Evolutionary conservation across 2,329 filamentous ascomycete genomes (phyloP).

Genomic region (Colletotrichum orchidophilum): DNA sequence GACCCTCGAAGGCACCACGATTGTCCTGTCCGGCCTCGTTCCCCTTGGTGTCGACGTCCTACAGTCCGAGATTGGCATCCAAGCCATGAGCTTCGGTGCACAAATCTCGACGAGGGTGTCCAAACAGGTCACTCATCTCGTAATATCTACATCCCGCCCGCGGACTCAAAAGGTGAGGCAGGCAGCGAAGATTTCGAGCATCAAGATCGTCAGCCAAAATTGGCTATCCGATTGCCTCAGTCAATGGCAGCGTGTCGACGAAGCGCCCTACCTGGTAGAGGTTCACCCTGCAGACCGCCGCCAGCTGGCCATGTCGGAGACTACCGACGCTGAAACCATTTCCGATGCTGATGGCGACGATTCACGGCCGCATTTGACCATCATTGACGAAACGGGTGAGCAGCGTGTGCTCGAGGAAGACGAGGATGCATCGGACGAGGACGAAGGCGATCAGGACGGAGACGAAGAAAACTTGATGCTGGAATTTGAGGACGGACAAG

Average conservation of each 20-base stretch:
- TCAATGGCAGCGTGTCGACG: constrained; percentile 83
- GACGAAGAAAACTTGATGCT: constrained; percentile 60
- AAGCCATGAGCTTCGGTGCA: constrained; percentile 88
- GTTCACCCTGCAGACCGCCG: constrained; percentile 74
- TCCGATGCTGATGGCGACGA: constrained; percentile 37
- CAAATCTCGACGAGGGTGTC: constrained; percentile 65
- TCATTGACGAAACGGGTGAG: constrained; percentile 54
- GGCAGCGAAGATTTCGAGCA: constrained; percentile 79
- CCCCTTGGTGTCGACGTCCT: constrained; percentile 83
- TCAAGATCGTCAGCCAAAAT: constrained; percentile 91
- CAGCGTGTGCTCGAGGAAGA: constrained; percentile 49
- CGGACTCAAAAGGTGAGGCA: constrained; percentile 92
- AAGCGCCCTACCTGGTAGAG: constrained; percentile 80
- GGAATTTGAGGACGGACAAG: constrained; percentile 56
- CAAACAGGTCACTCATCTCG: constrained; percentile 75
- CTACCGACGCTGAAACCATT: constrained; percentile 35
- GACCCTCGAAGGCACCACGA: constrained; percentile 77
- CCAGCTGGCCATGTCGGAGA: constrained; percentile 42
- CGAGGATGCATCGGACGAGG: constrained; percentile 45
- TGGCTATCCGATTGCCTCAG: constrained; percentile 90
- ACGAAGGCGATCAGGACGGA: constrained; percentile 45
- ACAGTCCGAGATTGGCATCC: constrained; percentile 85
- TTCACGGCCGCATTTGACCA: constrained; percentile 56
- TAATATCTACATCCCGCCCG: constrained; percentile 74
- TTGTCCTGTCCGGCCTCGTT: constrained; percentile 92